Conservation (phyloP, 805 yeast genomes). For the Lachancea nothofagi region DNA sequence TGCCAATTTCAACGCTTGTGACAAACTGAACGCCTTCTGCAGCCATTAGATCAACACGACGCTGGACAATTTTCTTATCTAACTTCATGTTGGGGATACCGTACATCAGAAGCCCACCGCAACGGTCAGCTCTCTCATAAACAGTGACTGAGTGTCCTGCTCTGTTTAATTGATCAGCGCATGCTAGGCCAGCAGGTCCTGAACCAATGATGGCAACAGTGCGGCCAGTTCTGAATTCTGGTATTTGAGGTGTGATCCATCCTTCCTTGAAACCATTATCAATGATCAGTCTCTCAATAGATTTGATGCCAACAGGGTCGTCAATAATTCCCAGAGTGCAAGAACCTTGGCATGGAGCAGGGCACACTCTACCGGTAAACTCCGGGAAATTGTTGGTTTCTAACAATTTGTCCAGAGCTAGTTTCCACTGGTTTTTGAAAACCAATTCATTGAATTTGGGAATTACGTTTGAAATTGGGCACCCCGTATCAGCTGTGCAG, state of each 20-base stretch:
- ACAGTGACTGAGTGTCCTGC: slow-evolving; percentile 93
- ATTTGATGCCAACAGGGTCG: slow-evolving; percentile 94
- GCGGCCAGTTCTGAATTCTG: slow-evolving; percentile 76
- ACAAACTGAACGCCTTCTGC: slow-evolving; percentile 86
- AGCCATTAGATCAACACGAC: slow-evolving; percentile 84
- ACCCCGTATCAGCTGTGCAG: slow-evolving; percentile 96
- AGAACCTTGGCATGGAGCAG: slow-evolving; percentile 99
- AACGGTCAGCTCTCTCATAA: slow-evolving; percentile 89
- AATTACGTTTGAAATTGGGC: slow-evolving; percentile 94
- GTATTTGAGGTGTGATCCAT: slow-evolving; percentile 86
- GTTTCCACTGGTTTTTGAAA: slow-evolving; percentile 89
- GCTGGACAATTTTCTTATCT: slow-evolving; percentile 86
- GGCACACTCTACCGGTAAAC: slow-evolving; percentile 96
- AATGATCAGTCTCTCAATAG: slow-evolving; percentile 92
- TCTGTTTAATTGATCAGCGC: slow-evolving; percentile 93
- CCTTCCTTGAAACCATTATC: slow-evolving; percentile 96
- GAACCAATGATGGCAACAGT: slow-evolving; percentile 86
- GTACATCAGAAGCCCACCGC: slow-evolving; percentile 96
- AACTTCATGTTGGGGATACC: slow-evolving; percentile 99
- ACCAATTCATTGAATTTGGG: slow-evolving; percentile 98
- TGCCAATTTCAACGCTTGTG: slow-evolving; percentile 76
- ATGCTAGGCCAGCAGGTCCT: slow-evolving; percentile 95
- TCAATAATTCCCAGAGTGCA: slow-evolving; percentile 89
- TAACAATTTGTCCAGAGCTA: slow-evolving; percentile 82
- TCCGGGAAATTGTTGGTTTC: slow-evolving; percentile 99